Evolutionary conservation across 371 early-diverging fungal genomes (phyloP), one percentile per base, ranked within the genome.

Genomic region (Cokeromyces recurvatus): DNA sequence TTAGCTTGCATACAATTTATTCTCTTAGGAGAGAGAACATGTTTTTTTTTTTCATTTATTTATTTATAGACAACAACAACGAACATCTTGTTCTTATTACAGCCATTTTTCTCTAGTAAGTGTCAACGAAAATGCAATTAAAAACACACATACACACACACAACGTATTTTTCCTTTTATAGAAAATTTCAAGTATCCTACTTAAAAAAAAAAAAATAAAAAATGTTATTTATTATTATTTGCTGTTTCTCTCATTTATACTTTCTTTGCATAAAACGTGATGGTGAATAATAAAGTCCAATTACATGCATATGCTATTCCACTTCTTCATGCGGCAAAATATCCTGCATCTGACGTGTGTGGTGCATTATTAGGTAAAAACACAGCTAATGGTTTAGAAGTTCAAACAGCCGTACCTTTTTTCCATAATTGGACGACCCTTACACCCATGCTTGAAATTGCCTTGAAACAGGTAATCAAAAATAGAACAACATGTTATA

Each of bases 271-370:
- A 38, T 9, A 1, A 32, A 17, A 20, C 17, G 29, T 27, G 11
- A 45, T 51, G 31, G n/a, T 21, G 9, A 40, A 20, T 20, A 32
- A 32, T n/a, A 38, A 43, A 40, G 29, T 52, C 15, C 31, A 49
- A 14, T 15, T 43, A 46, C 68, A 68, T 48, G 86, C 89, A 4
- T 87, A 89, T 68, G 57, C 77, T 48, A 79, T 89, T 55, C 77
- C 89, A 4, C 57, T 89, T 25, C 66, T 89, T 14, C 92, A 92
- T 59, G 84, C 88, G 10, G 82, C 87, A n/a, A 90, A 90, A 70
- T 84, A 86, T 68, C 81, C 92, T 0, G 68, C 79, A 20, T 65
- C 71, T 3, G 65, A 78, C 24, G 87, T 92, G 2, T 78, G 78
- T 52, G 92, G 92, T 32, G 69, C 86, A 14, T 57, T 87, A 6